phyloP scores from a whole-genome alignment of 768 basidiomycete genomes.

The Calocybe cyanea region DNA sequence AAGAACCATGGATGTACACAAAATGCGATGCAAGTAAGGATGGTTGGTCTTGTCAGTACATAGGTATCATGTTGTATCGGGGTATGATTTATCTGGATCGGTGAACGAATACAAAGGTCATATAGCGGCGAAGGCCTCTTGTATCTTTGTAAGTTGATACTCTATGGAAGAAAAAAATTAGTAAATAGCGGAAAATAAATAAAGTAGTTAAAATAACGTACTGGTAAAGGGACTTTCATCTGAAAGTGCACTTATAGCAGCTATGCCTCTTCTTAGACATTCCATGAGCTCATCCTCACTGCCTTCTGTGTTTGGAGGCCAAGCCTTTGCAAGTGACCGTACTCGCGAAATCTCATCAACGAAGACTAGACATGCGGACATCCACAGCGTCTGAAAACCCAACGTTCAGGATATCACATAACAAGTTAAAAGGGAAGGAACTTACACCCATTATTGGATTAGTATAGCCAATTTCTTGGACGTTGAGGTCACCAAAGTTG shows the following conservation, averaged over 20 bases:
- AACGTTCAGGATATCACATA: constrained; percentile 6
- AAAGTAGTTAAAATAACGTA: constrained; percentile 24
- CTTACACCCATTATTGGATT: constrained; percentile 54
- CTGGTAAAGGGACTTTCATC: constrained; percentile 43
- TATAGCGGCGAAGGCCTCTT: constrained; percentile 41
- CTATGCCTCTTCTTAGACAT: constrained; percentile 34
- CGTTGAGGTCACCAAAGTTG: constrained; percentile 32
- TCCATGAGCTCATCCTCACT: constrained; percentile 41
- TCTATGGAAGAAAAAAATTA: constrained; percentile 22
- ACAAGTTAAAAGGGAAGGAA: constrained; percentile 9
- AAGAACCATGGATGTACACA: no score
- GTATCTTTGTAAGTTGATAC: constrained; percentile 42
- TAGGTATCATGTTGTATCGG: no score
- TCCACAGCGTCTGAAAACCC: constrained; percentile 39
- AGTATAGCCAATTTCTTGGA: constrained; percentile 35
- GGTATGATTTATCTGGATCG: neutral
- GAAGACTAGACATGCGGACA: constrained; percentile 42
- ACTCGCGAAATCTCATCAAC: constrained; percentile 42
- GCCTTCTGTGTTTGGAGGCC: constrained; percentile 24
- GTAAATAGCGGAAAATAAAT: constrained; percentile 3
- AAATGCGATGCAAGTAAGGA: no score
- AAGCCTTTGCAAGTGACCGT: constrained; percentile 28
- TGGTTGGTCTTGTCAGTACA: no score
- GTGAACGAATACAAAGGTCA: constrained; percentile 11
- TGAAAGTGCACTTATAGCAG: constrained; percentile 39